These are phyloP conservation scores for Jackrogersella minutella DNA, from an alignment of 495 filamentous ascomycete species.

Conservation along the genomic window DNA sequence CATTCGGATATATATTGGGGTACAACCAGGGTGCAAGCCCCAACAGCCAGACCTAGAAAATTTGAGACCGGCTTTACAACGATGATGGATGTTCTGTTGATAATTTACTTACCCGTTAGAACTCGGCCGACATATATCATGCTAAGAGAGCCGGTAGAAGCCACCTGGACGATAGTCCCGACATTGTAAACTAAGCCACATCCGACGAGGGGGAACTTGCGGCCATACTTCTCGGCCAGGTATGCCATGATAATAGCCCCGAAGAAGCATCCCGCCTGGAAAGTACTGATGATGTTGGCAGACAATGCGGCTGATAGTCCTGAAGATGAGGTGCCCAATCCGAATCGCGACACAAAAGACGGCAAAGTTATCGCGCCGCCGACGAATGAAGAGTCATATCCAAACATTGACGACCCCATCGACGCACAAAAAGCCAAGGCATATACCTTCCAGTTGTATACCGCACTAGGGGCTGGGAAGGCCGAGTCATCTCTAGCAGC, in stretches of 20 bases:
- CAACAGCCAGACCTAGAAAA: neutral
- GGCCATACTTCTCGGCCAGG: neutral
- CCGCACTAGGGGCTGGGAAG: neutral
- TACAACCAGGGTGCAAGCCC: neutral
- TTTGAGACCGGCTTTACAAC: neutral
- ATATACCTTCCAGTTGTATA: constrained; percentile 1
- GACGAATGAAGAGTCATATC: neutral
- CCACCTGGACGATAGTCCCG: neutral
- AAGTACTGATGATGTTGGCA: neutral
- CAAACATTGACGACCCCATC: neutral
- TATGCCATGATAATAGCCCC: neutral
- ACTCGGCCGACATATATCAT: neutral
- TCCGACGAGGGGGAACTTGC: neutral
- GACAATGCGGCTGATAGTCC: neutral
- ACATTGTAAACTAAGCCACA: neutral
- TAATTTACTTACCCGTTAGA: neutral
- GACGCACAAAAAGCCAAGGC: neutral
- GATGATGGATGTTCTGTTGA: neutral
- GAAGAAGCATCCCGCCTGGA: constrained; percentile 2
- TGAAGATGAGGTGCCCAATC: neutral
- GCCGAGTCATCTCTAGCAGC: neutral
- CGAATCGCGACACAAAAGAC: neutral
- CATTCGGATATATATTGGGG: constrained; percentile 4
- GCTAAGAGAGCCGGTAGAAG: neutral
- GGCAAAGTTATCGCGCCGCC: neutral